Evolutionary conservation across 164 flowering plant species (phyloP), one percentile per base, ranked within the genome.

Genomic region (Platanus orientalis): DNA sequence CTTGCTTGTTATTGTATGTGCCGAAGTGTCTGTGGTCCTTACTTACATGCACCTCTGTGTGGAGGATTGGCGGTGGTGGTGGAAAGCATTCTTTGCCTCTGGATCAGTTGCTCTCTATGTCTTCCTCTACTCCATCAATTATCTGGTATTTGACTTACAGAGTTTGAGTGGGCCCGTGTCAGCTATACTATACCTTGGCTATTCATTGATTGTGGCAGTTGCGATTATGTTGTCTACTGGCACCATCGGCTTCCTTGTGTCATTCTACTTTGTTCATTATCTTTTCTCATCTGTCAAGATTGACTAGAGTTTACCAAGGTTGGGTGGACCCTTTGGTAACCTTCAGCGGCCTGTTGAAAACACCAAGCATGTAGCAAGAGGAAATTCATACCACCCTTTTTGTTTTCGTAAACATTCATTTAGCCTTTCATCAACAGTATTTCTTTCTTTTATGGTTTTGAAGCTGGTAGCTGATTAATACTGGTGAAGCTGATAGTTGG

Each of bases 171-270:
- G 70, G 1, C 64, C 70, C 23, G 58, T 67, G n/a, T 67, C 70
- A 1, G 64, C 52, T 30, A 20, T 53, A 5, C 64, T 67, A 27
- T 67, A 67, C 28, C 57, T 67, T 17, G 64, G 70, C 16, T 67
- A 67, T 30, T 67, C 70, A 10, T 42, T 60, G 14, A 19, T 67
- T 27, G 60, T 59, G 64, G 64, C 52, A n/a, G 14, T 59, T 3
- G 58, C 70, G 0, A 27, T 67, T 27, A 67, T 67, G 70, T 50
- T 67, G 24, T 55, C 64, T 7, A 60, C 70, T n/a, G 70, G 70
- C 14, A 67, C 64, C 4, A 30, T 67, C 26, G 64, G 70, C 4
- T 67, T 67, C 51, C 64, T 67, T n/a, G 19, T 57, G 42, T 67
- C 70, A 1, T 60, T 67, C n/a, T 67, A 36, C 51, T n/a, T n/a